These are phyloP conservation scores for Wickerhamomyces sp. DNA, from an alignment of 1,139 yeast genomes.

Conservation along the genomic window DNA sequence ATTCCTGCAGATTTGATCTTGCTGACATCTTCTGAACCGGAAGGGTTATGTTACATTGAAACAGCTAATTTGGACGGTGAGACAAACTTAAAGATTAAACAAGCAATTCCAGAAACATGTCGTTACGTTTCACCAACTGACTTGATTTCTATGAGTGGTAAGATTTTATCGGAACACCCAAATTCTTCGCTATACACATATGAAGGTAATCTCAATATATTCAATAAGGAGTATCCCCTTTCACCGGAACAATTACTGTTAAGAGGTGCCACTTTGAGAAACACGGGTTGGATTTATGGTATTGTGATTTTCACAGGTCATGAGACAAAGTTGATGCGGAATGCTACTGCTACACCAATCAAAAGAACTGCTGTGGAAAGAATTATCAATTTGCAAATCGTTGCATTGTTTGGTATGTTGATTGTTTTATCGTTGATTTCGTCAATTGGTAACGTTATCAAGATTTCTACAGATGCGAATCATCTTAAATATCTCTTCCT, in stretches of 20 bases:
- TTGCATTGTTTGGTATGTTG: constrained; percentile 79
- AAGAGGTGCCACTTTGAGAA: constrained; percentile 93
- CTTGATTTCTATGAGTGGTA: constrained; percentile 47
- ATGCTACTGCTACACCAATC: constrained; percentile 97
- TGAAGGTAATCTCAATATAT: constrained; percentile 77
- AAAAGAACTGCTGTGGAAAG: constrained; percentile 96
- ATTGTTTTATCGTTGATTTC: constrained; percentile 74
- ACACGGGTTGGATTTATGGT: constrained; percentile 95
- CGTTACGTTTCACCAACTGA: constrained; percentile 65
- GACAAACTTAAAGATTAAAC: constrained; percentile 92
- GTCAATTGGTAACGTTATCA: constrained; percentile 82
- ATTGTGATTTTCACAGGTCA: constrained; percentile 94
- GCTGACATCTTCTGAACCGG: constrained; percentile 92
- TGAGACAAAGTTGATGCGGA: constrained; percentile 96
- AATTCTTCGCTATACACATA: constrained; percentile 92
- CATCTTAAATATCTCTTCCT: constrained; percentile 60
- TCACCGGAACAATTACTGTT: constrained; percentile 86
- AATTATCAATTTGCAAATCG: constrained; percentile 86
- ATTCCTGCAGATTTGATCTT: constrained; percentile 91
- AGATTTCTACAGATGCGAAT: constrained; percentile 48
- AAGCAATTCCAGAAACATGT: constrained; percentile 75
- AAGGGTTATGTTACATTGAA: constrained; percentile 94
- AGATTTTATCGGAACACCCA: constrained; percentile 81
- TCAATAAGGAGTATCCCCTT: constrained; percentile 59
- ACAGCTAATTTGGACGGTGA: constrained; percentile 98